Conservation (phyloP, 495 filamentous ascomycete species). For the Hyaloscypha variabilis region DNA sequence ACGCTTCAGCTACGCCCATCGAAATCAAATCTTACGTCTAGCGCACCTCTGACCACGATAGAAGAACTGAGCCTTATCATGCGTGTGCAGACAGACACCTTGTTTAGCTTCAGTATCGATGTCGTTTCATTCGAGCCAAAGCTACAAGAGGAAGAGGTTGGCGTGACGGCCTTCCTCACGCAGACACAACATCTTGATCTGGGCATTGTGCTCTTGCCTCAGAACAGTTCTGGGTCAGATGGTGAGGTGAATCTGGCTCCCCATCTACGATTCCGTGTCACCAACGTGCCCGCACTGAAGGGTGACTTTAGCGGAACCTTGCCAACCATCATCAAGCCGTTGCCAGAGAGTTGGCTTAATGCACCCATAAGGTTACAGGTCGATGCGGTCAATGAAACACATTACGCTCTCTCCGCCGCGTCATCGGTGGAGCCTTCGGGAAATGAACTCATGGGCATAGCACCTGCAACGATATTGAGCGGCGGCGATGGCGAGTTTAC, state of each 20-base stretch:
- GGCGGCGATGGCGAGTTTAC: slow-evolving; percentile 48
- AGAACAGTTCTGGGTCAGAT: background rate
- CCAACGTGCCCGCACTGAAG: slow-evolving; percentile 10
- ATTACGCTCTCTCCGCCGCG: slow-evolving; percentile 48
- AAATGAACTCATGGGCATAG: slow-evolving; percentile 39
- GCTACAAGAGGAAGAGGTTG: slow-evolving; percentile 40
- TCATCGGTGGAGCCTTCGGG: slow-evolving; percentile 35
- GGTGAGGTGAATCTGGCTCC: slow-evolving; percentile 3
- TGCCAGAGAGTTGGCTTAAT: slow-evolving; percentile 36
- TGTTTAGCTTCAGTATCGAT: slow-evolving; percentile 49
- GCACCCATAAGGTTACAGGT: slow-evolving; percentile 44
- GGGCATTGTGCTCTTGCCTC: slow-evolving; percentile 45
- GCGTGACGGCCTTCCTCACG: slow-evolving; percentile 49
- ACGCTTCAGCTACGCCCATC: slow-evolving; percentile 47
- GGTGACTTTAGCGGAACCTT: background rate
- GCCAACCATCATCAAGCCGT: background rate
- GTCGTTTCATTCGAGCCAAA: slow-evolving; percentile 41
- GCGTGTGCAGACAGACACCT: slow-evolving; percentile 50
- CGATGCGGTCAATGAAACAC: slow-evolving; percentile 45
- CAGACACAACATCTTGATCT: slow-evolving; percentile 57
- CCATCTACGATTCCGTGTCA: slow-evolving; percentile 43
- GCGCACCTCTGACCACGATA: slow-evolving; percentile 22
- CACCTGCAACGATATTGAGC: slow-evolving; percentile 44
- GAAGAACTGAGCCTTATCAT: slow-evolving; percentile 50
- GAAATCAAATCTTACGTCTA: slow-evolving; percentile 47